Percentiles rank a stretch among this genome's conserved stretches.
These are phyloP conservation scores for Pontederia paniculata DNA, from an alignment of 176 grass and related monocot species.

Conservation along the genomic window DNA sequence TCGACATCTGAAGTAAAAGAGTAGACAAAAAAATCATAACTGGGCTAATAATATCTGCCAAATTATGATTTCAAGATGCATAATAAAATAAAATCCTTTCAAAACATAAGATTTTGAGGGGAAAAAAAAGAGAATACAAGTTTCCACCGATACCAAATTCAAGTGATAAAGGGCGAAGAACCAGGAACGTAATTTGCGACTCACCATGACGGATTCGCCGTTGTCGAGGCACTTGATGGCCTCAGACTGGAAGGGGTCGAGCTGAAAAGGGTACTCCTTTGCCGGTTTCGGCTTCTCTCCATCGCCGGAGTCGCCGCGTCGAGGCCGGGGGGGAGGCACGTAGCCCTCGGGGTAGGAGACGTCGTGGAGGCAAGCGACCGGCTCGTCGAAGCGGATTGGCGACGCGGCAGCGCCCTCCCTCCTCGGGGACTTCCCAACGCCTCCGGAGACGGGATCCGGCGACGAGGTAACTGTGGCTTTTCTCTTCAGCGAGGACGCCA, in stretches of 20 bases:
- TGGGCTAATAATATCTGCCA: no score
- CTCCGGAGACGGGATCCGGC: background rate
- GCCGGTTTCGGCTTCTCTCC: constrained; percentile 33
- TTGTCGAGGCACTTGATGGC: constrained; percentile 36
- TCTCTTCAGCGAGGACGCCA: constrained; percentile 55
- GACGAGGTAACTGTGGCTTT: constrained; percentile 26
- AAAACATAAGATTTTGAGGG: background rate
- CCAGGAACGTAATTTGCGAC: background rate
- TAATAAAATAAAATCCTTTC: background rate
- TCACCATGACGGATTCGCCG: constrained; percentile 45
- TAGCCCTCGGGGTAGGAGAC: constrained; percentile 78
- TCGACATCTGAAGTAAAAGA: no score
- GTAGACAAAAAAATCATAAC: no score
- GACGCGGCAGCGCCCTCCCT: background rate
- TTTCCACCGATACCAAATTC: background rate
- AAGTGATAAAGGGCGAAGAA: background rate
- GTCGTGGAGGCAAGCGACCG: constrained; percentile 71
- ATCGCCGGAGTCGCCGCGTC: background rate
- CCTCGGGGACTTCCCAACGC: constrained; percentile 26
- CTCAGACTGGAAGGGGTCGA: constrained; percentile 87
- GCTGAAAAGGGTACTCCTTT: constrained; percentile 69
- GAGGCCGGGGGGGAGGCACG: constrained; percentile 5
- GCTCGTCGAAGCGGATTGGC: constrained; percentile 16
- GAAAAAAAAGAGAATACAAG: background rate
- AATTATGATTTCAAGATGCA: background rate